phyloP scores from a whole-genome alignment of 2,329 filamentous ascomycete genomes.

The Talaromyces sp. region DNA sequence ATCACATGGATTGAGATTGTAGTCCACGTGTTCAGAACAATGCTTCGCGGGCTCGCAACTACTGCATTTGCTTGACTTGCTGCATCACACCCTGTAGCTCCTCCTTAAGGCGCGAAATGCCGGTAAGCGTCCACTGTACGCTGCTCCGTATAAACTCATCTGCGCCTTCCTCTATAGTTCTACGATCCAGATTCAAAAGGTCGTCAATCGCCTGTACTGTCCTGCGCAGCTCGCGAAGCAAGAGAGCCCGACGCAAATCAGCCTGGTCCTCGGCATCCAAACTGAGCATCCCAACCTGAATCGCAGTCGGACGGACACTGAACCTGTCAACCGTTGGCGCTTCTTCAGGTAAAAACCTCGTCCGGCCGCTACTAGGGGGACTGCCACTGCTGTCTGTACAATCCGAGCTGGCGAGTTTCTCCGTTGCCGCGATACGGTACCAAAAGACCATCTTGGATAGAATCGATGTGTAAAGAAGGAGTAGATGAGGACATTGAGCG shows the following conservation, averaged over 20 bases:
- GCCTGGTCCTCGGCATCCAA: slow-evolving; percentile 4
- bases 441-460: slow-evolving; percentile 7
- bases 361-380: neutral
- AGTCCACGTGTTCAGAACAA: no score
- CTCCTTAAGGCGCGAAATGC: neutral
- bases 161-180: neutral
- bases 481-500: slow-evolving; percentile 4
- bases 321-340: neutral
- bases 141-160: neutral
- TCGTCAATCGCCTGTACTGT: slow-evolving; percentile 4
- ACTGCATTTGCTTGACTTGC: neutral
- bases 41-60: neutral
- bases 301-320: neutral
- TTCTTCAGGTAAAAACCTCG: neutral
- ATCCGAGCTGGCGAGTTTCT: neutral
- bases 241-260: slow-evolving; percentile 2
- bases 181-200: slow-evolving; percentile 4
- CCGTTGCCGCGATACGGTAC: slow-evolving; percentile 9
- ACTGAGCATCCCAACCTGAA: neutral
- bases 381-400: neutral
- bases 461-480: slow-evolving; percentile 4
- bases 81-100: neutral
- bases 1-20: neutral
- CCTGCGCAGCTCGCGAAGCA: slow-evolving; percentile 1
- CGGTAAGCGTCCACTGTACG: slow-evolving; percentile 1